phyloP scores from a whole-genome alignment of 352 stramenopile species.

The Phytophthora parvispora region DNA sequence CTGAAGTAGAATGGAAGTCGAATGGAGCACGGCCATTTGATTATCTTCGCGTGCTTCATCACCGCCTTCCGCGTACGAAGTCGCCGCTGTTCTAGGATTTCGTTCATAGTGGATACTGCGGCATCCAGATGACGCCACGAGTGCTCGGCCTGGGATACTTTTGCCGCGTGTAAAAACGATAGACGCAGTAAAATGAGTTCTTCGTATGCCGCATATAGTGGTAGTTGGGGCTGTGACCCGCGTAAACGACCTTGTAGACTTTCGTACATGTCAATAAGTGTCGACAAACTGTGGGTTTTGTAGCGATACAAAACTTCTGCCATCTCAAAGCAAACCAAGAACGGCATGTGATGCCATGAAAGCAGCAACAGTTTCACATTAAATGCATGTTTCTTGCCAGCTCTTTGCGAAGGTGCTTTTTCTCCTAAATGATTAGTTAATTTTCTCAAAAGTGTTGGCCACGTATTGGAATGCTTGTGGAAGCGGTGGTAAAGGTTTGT shows the following conservation, averaged over 20 bases:
- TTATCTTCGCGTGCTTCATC: conserved; percentile 30
- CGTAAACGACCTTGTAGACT: conserved; percentile 65
- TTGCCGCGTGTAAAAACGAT: conserved; percentile 60
- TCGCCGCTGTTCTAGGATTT: conserved; percentile 42
- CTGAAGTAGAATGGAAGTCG: conserved; percentile 42
- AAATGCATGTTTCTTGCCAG: conserved; percentile 9
- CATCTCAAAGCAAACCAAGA: conserved; percentile 71
- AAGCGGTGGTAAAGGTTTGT: conserved; percentile 51
- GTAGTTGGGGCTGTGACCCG: conserved; percentile 32
- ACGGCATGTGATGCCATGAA: conserved; percentile 69
- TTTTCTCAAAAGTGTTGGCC: conserved; percentile 6
- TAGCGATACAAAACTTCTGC: conserved; percentile 66
- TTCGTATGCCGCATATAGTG: conserved; percentile 52
- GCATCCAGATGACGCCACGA: conserved; percentile 28
- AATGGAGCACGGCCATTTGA: conserved; percentile 41
- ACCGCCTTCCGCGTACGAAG: not conserved
- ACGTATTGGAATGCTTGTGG: conserved; percentile 24
- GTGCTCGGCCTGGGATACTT: conserved; percentile 18
- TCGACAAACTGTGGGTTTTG: conserved; percentile 14
- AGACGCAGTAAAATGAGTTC: conserved; percentile 64
- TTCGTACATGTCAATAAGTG: conserved; percentile 60
- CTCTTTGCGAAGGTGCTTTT: not conserved
- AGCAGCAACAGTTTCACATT: conserved; percentile 50
- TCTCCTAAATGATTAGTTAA: conserved; percentile 15
- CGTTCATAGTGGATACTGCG: conserved; percentile 35